Conservation (phyloP, 192 early-diverging fungal species). For the Entomortierella beljakovae region DNA sequence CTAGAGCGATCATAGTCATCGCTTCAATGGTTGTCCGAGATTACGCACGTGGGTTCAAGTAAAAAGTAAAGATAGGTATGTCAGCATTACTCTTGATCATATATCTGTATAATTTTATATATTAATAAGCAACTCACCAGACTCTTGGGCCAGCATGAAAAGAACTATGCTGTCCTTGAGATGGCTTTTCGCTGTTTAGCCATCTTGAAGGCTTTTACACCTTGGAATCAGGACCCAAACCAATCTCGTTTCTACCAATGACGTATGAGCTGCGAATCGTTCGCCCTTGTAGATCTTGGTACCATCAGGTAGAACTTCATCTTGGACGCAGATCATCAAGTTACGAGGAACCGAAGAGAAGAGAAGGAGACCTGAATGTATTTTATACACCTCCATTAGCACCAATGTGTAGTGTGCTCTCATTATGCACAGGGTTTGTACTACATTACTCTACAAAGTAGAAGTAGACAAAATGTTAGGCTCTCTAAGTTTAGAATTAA, state of each 20-base stretch:
- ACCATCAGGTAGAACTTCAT: constrained; percentile 73
- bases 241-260: constrained; percentile 60
- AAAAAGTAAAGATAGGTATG: no score
- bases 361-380: constrained; percentile 10
- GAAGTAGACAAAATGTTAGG: no score
- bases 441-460: no score
- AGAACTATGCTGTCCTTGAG: background rate
- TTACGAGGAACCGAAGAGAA: constrained; percentile 51
- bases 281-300: constrained; percentile 64
- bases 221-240: constrained; percentile 74
- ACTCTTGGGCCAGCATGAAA: constrained; percentile 2
- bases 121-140: no score
- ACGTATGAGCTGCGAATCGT: constrained; percentile 58
- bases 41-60: no score
- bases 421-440: no score
- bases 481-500: no score
- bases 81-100: no score
- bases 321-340: constrained; percentile 61
- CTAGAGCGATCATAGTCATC: no score
- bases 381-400: background rate
- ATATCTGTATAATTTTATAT: no score
- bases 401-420: no score
- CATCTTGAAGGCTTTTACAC: constrained; percentile 77
- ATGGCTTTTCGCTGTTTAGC: constrained; percentile 47
- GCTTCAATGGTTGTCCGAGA: no score